phyloP scores from a whole-genome alignment of 176 grass and related monocot species.

The Juncus inflexus region DNA sequence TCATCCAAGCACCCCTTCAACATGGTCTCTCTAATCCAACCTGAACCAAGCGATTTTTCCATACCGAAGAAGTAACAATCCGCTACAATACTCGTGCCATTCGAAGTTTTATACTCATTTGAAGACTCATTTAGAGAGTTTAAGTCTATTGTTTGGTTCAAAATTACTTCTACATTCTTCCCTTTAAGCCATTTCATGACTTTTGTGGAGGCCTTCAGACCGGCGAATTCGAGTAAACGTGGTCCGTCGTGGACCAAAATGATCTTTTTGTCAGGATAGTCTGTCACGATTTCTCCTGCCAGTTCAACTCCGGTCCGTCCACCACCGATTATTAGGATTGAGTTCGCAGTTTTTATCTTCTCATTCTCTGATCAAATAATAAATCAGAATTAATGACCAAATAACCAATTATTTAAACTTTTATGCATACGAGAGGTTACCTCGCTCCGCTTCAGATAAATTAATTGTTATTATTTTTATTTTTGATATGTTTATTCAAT shows the following conservation, averaged over 20 bases:
- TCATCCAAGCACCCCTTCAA: constrained; percentile 57
- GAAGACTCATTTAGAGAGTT: constrained; percentile 33
- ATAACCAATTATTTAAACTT: not conserved
- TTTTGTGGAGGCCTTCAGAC: constrained; percentile 60
- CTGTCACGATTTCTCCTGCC: constrained; percentile 66
- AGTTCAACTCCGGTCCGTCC: constrained; percentile 87
- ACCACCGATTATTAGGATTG: constrained; percentile 60
- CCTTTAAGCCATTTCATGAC: constrained; percentile 56
- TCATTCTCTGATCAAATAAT: constrained; percentile 26
- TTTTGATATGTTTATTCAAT: too few relatives aligned
- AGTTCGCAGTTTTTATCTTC: constrained; percentile 50
- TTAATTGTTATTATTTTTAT: not conserved
- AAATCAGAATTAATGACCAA: not conserved
- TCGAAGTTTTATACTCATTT: constrained; percentile 52
- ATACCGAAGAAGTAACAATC: constrained; percentile 69
- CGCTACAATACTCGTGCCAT: constrained; percentile 51
- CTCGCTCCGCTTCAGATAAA: too few relatives aligned
- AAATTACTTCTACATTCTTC: constrained; percentile 71
- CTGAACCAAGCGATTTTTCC: constrained; percentile 58
- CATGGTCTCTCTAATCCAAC: constrained; percentile 55
- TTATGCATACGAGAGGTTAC: not conserved
- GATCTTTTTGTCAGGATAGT: constrained; percentile 73
- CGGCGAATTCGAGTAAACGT: constrained; percentile 55
- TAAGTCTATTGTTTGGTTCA: constrained; percentile 57
- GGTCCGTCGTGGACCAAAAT: constrained; percentile 64